Conservation (phyloP, 225 moss, liverwort and hornwort genomes). For the Marchantia polymorpha region DNA sequence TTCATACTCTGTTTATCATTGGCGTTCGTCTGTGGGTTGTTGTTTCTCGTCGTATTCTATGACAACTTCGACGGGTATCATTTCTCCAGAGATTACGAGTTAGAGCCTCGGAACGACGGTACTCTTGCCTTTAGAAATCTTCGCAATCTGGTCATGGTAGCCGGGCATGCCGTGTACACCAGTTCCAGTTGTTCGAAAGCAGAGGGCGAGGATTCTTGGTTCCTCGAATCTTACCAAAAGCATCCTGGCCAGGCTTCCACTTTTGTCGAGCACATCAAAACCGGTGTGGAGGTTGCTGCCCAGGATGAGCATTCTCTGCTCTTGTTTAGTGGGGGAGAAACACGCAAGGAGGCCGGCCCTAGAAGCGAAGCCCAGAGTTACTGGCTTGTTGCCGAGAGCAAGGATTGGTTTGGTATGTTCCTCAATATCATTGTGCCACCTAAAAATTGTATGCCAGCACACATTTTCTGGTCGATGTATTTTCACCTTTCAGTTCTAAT, state of each 20-base stretch:
- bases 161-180: constrained; percentile 83
- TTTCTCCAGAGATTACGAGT: neutral
- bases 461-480: neutral
- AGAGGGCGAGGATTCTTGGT: constrained; percentile 74
- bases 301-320: constrained; percentile 48
- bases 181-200: constrained; percentile 65
- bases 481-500: neutral
- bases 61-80: constrained; percentile 21
- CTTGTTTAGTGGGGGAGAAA: constrained; percentile 90
- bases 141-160: constrained; percentile 72
- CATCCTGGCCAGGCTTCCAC: constrained; percentile 71
- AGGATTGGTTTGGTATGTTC: constrained; percentile 79
- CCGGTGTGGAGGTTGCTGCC: constrained; percentile 64
- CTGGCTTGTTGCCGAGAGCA: constrained; percentile 82
- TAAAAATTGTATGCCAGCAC: neutral
- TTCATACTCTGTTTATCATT: constrained; percentile 26
- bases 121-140: constrained; percentile 39
- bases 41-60: constrained; percentile 26
- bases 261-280: constrained; percentile 68
- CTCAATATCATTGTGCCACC: too few species aligned
- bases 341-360: constrained; percentile 85
- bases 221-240: constrained; percentile 72
- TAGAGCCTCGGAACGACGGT: neutral
- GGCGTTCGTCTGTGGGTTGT: constrained; percentile 14
- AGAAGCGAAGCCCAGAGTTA: constrained; percentile 96